A percentile compares a stretch with the other conserved stretches of the same genome.
phyloP scores from a whole-genome alignment of 768 basidiomycete genomes.

The Tremella mesenterica region DNA sequence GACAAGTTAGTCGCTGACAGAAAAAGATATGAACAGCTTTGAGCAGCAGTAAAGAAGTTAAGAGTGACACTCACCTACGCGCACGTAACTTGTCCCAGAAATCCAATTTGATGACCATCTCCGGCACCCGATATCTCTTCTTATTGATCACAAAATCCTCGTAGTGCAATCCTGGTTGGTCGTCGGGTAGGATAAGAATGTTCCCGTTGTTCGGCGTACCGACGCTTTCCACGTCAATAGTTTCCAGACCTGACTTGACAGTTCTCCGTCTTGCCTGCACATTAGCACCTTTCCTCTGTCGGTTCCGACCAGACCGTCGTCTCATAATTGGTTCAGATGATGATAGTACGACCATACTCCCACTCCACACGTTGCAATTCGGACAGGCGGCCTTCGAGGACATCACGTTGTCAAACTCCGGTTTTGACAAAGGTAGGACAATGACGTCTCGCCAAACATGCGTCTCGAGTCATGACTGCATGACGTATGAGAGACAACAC shows the following conservation, averaged over 20 bases:
- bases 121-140: slow-evolving; percentile 84
- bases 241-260: slow-evolving; percentile 58
- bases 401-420: no score
- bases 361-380: no score
- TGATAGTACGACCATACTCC: no score
- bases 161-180: slow-evolving; percentile 16
- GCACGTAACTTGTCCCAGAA: slow-evolving; percentile 70
- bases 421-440: no score
- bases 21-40: neutral
- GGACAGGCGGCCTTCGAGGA: no score
- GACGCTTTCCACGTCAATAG: slow-evolving; percentile 66
- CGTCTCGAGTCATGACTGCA: no score
- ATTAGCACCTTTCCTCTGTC: neutral
- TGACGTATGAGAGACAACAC: no score
- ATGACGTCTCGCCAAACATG: no score
- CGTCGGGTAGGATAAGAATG: slow-evolving; percentile 70
- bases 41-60: neutral
- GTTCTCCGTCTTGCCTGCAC: slow-evolving; percentile 69
- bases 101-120: slow-evolving; percentile 80
- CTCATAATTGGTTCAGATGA: no score
- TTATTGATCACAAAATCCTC: slow-evolving; percentile 48
- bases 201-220: slow-evolving; percentile 82
- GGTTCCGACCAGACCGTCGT: no score
- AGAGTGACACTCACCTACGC: neutral
- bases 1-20: no score